phyloP scores from a whole-genome alignment of 352 stramenopile genomes.

The Pilasporangium apinafurcum region DNA sequence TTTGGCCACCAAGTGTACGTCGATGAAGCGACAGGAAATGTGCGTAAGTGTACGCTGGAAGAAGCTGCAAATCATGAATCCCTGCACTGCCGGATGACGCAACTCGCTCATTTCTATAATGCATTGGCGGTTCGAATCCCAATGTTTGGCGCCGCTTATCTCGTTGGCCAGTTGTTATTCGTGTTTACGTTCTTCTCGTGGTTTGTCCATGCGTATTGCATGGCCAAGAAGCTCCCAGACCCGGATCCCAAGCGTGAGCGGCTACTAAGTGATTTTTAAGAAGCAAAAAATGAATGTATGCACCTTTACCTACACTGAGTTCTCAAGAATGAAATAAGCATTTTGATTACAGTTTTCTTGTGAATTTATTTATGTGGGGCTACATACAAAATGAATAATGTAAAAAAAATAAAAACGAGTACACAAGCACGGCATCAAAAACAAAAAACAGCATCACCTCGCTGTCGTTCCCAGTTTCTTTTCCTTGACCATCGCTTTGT shows the following conservation, averaged over 20 bases:
- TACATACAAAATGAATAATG: not conserved
- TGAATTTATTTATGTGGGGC: not conserved
- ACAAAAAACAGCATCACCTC: not conserved
- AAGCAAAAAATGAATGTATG: not conserved
- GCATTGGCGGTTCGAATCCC: slow-evolving; percentile 58
- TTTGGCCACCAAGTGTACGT: slow-evolving; percentile 77
- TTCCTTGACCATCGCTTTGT: not conserved
- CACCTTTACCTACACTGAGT: too few species aligned
- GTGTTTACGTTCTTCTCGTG: slow-evolving; percentile 72
- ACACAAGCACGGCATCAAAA: slow-evolving; percentile 4
- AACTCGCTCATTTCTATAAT: slow-evolving; percentile 81
- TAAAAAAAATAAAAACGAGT: slow-evolving; percentile 9
- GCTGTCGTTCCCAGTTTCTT: not conserved
- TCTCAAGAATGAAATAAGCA: not conserved
- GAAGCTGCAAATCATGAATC: slow-evolving; percentile 45
- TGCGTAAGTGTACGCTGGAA: slow-evolving; percentile 58
- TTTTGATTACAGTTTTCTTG: not conserved
- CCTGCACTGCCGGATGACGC: slow-evolving; percentile 64
- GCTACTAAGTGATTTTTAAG: slow-evolving; percentile 15
- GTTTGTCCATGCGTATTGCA: slow-evolving; percentile 65
- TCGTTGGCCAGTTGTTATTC: slow-evolving; percentile 68
- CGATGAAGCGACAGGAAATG: slow-evolving; percentile 23
- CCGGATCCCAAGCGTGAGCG: slow-evolving; percentile 65
- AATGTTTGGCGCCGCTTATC: slow-evolving; percentile 71
- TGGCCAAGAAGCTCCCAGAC: slow-evolving; percentile 52